A percentile compares a stretch with the other conserved stretches of the same genome.
Evolutionary conservation across 2,329 filamentous ascomycete genomes (phyloP).

Genomic region (Cladosporium sp.): DNA sequence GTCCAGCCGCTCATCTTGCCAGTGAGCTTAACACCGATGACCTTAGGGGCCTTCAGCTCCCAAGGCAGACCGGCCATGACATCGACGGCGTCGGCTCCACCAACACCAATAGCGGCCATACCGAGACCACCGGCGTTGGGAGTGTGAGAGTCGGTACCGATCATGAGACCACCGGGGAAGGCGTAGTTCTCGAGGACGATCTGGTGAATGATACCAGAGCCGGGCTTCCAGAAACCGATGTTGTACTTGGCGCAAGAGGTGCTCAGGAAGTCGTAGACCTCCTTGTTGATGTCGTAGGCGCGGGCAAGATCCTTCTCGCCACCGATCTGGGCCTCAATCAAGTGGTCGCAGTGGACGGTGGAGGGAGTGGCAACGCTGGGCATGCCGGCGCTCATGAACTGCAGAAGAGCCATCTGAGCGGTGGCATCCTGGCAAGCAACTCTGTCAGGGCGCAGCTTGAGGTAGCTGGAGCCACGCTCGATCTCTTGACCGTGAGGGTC

Average conservation of each 20-base stretch:
- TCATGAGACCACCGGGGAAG: constrained; percentile 96
- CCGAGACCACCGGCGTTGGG: constrained; percentile 95
- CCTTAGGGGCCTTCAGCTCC: constrained; percentile 96
- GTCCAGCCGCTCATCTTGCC: constrained; percentile 87
- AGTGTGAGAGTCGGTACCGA: constrained; percentile 96
- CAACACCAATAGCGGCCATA: constrained; percentile 88
- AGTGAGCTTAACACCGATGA: constrained; percentile 93
- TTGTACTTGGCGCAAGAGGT: constrained; percentile 97
- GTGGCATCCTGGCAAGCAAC: constrained; percentile 99
- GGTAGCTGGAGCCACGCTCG: constrained; percentile 88
- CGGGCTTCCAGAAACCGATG: constrained; percentile 99
- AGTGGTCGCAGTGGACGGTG: constrained; percentile 97
- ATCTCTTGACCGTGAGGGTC: constrained; percentile 95
- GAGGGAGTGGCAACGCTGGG: constrained; percentile 87
- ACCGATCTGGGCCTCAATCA: constrained; percentile 96
- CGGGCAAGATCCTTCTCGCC: constrained; percentile 88
- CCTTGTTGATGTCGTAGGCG: constrained; percentile 92
- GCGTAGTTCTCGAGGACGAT: constrained; percentile 98
- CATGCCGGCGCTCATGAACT: constrained; percentile 99
- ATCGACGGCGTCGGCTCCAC: constrained; percentile 96
- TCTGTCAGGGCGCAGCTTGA: constrained; percentile 93
- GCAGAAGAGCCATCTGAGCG: constrained; percentile 97
- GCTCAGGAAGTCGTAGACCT: constrained; percentile 96
- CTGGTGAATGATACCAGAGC: constrained; percentile 99
- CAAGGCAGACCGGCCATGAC: constrained; percentile 96